Percentiles rank a stretch among this genome's conserved stretches.
phyloP scores from a whole-genome alignment of 2,329 filamentous ascomycete genomes.

The Dothiorella sarmentorum region DNA sequence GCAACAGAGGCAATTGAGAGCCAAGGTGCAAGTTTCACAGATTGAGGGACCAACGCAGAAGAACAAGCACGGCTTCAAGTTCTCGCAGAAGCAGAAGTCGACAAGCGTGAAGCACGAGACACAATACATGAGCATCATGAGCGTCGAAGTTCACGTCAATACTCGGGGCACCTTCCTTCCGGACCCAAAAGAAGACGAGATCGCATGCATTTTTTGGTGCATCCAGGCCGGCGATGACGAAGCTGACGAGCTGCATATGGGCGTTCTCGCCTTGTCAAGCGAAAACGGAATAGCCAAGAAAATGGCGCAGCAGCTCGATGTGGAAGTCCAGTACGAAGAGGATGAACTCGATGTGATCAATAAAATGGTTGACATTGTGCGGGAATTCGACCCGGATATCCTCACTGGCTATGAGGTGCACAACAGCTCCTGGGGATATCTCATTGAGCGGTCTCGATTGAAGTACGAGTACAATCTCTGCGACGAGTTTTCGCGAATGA shows the following conservation, averaged over 20 bases:
- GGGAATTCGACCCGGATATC: slow-evolving; percentile 82
- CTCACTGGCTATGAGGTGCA: slow-evolving; percentile 94
- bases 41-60: slow-evolving; percentile 85
- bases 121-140: slow-evolving; percentile 97
- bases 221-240: slow-evolving; percentile 61
- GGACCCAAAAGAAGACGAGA: slow-evolving; percentile 85
- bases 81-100: slow-evolving; percentile 70
- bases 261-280: slow-evolving; percentile 69
- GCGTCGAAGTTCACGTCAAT: slow-evolving; percentile 87
- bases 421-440: slow-evolving; percentile 88
- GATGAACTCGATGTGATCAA: slow-evolving; percentile 83
- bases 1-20: slow-evolving; percentile 21
- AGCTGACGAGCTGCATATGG: slow-evolving; percentile 55
- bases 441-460: slow-evolving; percentile 81
- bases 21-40: slow-evolving; percentile 61
- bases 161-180: slow-evolving; percentile 76
- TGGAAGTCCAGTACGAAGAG: slow-evolving; percentile 69
- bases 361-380: slow-evolving; percentile 81
- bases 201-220: slow-evolving; percentile 88
- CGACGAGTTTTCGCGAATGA: slow-evolving; percentile 87
- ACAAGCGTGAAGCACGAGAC: slow-evolving; percentile 78
- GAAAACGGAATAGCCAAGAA: slow-evolving; percentile 57
- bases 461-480: slow-evolving; percentile 90
- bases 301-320: slow-evolving; percentile 58
- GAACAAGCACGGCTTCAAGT: slow-evolving; percentile 80